phyloP scores from a whole-genome alignment of 768 basidiomycete species.

The Rhizopogon salebrosus region DNA sequence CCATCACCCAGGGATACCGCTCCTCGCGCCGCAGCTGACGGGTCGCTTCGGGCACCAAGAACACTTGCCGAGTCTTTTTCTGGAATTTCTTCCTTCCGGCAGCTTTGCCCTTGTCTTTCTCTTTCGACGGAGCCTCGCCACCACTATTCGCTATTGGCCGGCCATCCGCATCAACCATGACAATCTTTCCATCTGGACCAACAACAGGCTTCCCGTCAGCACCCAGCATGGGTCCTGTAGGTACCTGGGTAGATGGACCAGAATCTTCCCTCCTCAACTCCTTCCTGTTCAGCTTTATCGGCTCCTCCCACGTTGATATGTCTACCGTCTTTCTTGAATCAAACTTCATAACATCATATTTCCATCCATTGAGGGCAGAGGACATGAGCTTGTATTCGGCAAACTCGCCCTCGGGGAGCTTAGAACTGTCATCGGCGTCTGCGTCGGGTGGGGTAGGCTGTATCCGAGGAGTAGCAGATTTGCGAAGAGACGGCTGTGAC shows the following conservation, averaged over 20 bases:
- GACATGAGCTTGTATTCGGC: slow-evolving; percentile 78
- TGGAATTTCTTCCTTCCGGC: slow-evolving; percentile 69
- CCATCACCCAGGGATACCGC: slow-evolving; percentile 88
- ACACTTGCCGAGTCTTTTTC: slow-evolving; percentile 83
- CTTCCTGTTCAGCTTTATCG: slow-evolving; percentile 86
- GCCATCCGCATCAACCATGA: slow-evolving; percentile 80
- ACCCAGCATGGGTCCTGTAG: slow-evolving; percentile 73
- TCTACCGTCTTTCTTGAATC: slow-evolving; percentile 71
- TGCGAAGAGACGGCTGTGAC: slow-evolving; percentile 22
- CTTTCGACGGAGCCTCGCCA: slow-evolving; percentile 25
- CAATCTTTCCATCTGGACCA: slow-evolving; percentile 67
- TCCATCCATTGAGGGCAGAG: slow-evolving; percentile 79
- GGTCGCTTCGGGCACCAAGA: slow-evolving; percentile 71
- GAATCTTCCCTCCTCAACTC: slow-evolving; percentile 54
- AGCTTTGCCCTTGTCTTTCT: slow-evolving; percentile 29
- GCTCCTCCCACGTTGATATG: slow-evolving; percentile 60
- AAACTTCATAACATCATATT: slow-evolving; percentile 92
- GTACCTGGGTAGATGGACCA: slow-evolving; percentile 35
- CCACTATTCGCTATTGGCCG: slow-evolving; percentile 51
- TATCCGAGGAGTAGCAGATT: slow-evolving; percentile 34
- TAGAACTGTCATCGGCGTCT: slow-evolving; percentile 46
- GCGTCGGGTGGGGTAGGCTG: slow-evolving; percentile 33
- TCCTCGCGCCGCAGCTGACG: slow-evolving; percentile 81
- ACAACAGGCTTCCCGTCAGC: slow-evolving; percentile 82
- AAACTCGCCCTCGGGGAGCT: slow-evolving; percentile 63